A percentile compares a stretch with the other conserved stretches of the same genome.
phyloP scores from a whole-genome alignment of 78 protist genomes.

The Speleostelium caveatum region DNA sequence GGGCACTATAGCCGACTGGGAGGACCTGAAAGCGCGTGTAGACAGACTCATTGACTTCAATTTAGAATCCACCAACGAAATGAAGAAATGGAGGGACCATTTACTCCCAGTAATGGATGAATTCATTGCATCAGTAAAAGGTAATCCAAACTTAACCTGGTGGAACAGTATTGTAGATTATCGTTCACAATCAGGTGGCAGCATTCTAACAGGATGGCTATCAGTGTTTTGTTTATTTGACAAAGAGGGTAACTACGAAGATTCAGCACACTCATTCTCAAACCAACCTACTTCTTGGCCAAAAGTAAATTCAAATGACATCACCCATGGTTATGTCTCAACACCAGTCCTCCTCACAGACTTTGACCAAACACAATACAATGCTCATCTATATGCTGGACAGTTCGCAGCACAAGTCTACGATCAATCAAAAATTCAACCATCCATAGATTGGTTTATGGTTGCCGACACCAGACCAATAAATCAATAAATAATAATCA shows the following conservation, averaged over 20 bases:
- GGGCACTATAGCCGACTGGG: conserved; percentile 11
- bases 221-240: conserved; percentile 27
- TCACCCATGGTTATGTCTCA: not conserved
- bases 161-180: conserved; percentile 38
- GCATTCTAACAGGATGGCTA: conserved; percentile 46
- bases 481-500: too few relatives aligned
- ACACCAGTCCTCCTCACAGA: not conserved
- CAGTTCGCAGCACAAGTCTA: not conserved
- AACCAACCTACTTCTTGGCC: conserved; percentile 1
- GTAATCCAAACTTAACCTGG: not conserved
- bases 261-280: not conserved
- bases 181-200: conserved; percentile 29
- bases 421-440: not conserved
- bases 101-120: conserved; percentile 37
- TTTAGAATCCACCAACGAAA: not conserved
- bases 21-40: conserved; percentile 2
- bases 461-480: too few relatives aligned
- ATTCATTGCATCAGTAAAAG: not conserved
- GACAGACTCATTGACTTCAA: conserved; percentile 39
- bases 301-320: not conserved
- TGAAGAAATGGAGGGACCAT: conserved; percentile 41
- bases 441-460: conserved; percentile 3
- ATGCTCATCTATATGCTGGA: conserved; percentile 5
- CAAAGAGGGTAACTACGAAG: conserved; percentile 37
- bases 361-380: not conserved